A percentile compares a stretch with the other conserved stretches of the same genome.
phyloP scores from a whole-genome alignment of 768 basidiomycete genomes.

The Phallus indusiatus region DNA sequence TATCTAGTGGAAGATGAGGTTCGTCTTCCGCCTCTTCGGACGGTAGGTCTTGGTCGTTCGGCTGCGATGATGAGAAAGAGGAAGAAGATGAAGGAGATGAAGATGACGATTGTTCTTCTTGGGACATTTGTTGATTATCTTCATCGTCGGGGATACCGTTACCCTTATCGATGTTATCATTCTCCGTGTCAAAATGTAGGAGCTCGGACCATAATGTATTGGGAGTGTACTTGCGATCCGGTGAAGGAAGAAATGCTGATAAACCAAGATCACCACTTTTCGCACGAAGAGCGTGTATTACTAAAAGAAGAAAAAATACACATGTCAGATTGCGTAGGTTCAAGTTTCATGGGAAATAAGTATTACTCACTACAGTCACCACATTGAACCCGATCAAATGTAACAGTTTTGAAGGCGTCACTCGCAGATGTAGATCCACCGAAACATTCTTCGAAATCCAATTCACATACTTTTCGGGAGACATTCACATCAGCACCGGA shows the following conservation, averaged over 20 bases:
- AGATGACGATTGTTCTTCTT: neutral
- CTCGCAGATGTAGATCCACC: slow-evolving; percentile 14
- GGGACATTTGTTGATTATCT: neutral
- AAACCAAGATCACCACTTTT: slow-evolving; percentile 25
- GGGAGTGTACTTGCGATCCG: neutral
- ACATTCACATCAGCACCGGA: neutral
- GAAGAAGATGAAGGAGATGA: neutral
- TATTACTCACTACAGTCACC: slow-evolving; percentile 23
- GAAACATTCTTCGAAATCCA: slow-evolving; percentile 16
- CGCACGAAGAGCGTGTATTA: slow-evolving; percentile 23
- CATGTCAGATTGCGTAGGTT: neutral
- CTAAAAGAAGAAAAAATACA: slow-evolving; percentile 1
- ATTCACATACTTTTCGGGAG: slow-evolving; percentile 6
- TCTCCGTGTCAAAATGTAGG: neutral
- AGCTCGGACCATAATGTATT: neutral
- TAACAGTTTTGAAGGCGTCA: slow-evolving; percentile 25
- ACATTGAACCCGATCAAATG: slow-evolving; percentile 22
- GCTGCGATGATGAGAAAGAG: neutral
- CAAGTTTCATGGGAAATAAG: neutral
- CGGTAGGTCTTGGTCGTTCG: neutral
- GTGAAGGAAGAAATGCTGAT: slow-evolving; percentile 25
- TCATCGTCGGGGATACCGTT: neutral
- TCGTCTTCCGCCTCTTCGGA: neutral
- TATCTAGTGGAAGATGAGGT: slow-evolving; percentile 13
- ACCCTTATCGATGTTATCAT: neutral